Conservation (phyloP, 495 filamentous ascomycete genomes). For the Tuber calosporum region DNA sequence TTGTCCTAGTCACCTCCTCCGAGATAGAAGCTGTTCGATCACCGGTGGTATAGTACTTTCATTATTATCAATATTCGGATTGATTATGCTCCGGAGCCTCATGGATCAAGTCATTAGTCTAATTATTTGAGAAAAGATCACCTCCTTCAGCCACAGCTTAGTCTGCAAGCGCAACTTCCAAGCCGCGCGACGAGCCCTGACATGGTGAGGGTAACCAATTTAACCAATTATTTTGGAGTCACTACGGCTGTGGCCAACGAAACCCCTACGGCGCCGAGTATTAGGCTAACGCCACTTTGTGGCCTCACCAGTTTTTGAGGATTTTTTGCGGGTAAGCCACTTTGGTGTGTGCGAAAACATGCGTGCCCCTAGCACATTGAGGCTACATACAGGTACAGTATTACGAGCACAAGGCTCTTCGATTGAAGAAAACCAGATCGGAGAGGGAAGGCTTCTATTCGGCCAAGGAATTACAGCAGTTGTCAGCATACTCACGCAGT, state of each 20-base stretch:
- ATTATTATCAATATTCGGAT: neutral
- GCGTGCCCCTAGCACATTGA: too few relatives aligned
- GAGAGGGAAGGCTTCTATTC: too few relatives aligned
- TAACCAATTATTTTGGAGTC: neutral
- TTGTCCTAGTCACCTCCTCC: neutral
- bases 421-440: too few relatives aligned
- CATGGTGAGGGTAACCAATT: neutral
- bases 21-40: neutral
- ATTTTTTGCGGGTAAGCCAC: too few relatives aligned
- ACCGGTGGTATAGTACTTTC: neutral
- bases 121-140: neutral
- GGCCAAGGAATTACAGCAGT: neutral
- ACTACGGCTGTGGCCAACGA: neutral
- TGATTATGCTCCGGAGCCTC: neutral
- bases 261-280: too few relatives aligned
- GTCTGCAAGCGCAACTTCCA: neutral
- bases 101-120: neutral
- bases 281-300: too few relatives aligned
- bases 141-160: neutral
- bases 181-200: neutral
- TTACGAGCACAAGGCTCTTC: too few relatives aligned
- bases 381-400: too few relatives aligned
- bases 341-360: too few relatives aligned
- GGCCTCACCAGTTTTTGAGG: too few relatives aligned
- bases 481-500: neutral